Evolutionary conservation across 306 rosid genomes (phyloP).

Genomic region (Cucumis hystrix): DNA sequence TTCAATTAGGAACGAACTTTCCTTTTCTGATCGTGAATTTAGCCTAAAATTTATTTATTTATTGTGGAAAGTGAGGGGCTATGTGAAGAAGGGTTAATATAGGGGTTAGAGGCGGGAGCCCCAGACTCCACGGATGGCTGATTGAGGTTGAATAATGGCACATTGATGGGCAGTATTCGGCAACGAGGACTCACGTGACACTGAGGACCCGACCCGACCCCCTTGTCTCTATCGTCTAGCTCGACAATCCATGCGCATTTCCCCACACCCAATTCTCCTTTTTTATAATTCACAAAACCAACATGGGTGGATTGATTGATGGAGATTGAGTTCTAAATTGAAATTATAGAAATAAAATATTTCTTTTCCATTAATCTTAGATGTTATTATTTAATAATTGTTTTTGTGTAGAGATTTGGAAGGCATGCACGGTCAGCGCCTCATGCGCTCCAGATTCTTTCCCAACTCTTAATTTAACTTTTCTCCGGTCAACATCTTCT

Average conservation of each 20-base stretch:
- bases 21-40: too few species aligned
- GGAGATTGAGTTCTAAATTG: not conserved
- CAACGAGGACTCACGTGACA: not conserved
- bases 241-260: not conserved
- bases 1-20: too few species aligned
- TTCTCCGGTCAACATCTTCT: slow-evolving; percentile 86
- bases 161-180: not conserved
- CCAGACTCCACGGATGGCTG: not conserved
- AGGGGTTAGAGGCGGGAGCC: too few species aligned
- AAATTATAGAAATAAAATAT: too few species aligned
- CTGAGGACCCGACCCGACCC: not conserved
- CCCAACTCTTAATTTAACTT: slow-evolving; percentile 18
- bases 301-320: not conserved
- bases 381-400: not conserved
- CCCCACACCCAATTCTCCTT: not conserved
- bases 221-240: not conserved
- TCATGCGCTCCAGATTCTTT: slow-evolving; percentile 99
- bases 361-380: too few species aligned
- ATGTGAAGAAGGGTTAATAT: not conserved
- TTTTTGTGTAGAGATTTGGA: not conserved
- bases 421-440: slow-evolving; percentile 80
- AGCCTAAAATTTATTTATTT: too few species aligned
- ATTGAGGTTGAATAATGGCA: not conserved
- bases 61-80: not conserved
- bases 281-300: not conserved